Evolutionary conservation across 139 green algal species (phyloP), one percentile per base, ranked within the genome.

Genomic region (Chlamydomonas schloesseri): DNA sequence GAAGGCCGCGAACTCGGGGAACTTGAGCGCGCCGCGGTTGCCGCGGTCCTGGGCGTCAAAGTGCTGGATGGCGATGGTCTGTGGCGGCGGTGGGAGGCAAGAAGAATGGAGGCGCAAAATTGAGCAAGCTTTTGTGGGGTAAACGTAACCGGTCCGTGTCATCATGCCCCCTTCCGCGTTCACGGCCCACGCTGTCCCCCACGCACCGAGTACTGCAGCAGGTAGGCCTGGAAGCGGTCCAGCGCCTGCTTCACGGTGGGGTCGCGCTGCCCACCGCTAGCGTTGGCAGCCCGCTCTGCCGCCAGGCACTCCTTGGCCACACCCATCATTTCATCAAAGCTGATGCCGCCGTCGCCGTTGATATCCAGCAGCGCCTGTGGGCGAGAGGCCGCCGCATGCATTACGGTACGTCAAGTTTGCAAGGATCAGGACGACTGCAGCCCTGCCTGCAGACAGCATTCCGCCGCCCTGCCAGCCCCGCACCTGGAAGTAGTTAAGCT

Each of bases 401-500:
- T n/a, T n/a, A n/a, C n/a, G n/a, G n/a, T n/a, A n/a, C n/a, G n/a
- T n/a, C n/a, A n/a, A n/a, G n/a, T n/a, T n/a, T n/a, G n/a, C n/a
- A n/a, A n/a, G n/a, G n/a, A n/a, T n/a, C n/a, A n/a, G n/a, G n/a
- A n/a, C n/a, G n/a, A n/a, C n/a, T n/a, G n/a, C n/a, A n/a, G n/a
- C n/a, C n/a, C n/a, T n/a, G n/a, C n/a, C n/a, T n/a, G n/a, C n/a
- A n/a, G n/a, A n/a, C n/a, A n/a, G n/a, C n/a, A n/a, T n/a, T n/a
- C n/a, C n/a, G n/a, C n/a, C n/a, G n/a, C n/a, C n/a, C n/a, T n/a
- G n/a, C n/a, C n/a, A n/a, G n/a, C n/a, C n/a, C 17, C 67, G 3
- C 33, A 88, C 87, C 81, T 88, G 82, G 73, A 89, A 91, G 72
- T 93, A 93, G 47, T 74, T 57, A 23, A 90, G 82, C 69, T 93